Percentiles rank a stretch among this genome's conserved stretches.
Conservation (phyloP, 163 green algal species). For the Scenedesmus sp. region DNA sequence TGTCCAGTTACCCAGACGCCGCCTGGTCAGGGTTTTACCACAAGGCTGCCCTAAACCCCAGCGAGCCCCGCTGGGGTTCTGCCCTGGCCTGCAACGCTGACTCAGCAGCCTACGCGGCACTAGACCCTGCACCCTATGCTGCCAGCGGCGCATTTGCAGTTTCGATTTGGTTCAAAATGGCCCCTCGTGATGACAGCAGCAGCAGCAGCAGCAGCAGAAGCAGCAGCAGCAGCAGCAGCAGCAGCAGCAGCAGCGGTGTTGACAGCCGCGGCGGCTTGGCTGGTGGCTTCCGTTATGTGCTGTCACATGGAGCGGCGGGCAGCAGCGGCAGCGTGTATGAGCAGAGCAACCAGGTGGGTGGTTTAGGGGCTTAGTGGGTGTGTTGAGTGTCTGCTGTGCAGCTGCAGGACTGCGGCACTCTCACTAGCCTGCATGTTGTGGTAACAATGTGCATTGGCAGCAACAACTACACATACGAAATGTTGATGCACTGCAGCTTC, state of each 20-base stretch:
- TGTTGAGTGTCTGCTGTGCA: background rate
- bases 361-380: too few relatives aligned
- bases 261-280: too few relatives aligned
- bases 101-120: background rate
- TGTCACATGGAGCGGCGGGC: slow-evolving; percentile 1
- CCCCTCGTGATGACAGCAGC: background rate
- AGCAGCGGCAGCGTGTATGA: slow-evolving; percentile 28
- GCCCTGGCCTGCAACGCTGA: slow-evolving; percentile 11
- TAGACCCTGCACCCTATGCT: slow-evolving; percentile 33
- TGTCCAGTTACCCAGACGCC: slow-evolving; percentile 14
- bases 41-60: background rate
- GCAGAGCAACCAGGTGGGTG: slow-evolving; percentile 26
- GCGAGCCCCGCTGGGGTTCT: slow-evolving; percentile 21
- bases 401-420: background rate
- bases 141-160: slow-evolving; percentile 6
- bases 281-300: slow-evolving; percentile 21
- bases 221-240: too few relatives aligned
- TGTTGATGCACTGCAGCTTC: too few relatives aligned
- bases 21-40: background rate
- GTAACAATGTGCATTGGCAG: too few relatives aligned
- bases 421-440: too few relatives aligned
- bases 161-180: slow-evolving; percentile 36
- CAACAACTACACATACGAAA: too few relatives aligned
- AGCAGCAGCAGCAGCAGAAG: background rate
- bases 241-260: too few relatives aligned